Evolutionary conservation across 1,284 basidiomycete genomes (phyloP), one percentile per base, ranked within the genome.

Genomic region (Heterobasidion parviporum): DNA sequence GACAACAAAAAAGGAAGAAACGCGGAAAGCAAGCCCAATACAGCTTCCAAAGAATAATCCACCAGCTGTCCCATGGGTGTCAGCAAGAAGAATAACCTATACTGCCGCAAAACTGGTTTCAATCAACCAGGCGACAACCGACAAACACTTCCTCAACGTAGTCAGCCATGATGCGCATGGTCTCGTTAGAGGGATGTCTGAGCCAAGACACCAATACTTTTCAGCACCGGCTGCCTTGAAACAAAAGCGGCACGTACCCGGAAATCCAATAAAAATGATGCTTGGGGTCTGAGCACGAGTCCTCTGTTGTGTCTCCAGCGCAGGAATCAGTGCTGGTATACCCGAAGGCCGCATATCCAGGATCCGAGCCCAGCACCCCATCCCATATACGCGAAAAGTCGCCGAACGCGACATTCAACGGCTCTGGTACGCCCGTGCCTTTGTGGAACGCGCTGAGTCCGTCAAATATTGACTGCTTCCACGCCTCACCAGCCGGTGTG

Each of bases 251-350:
- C 15, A 63, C 75, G 62, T 57, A 78, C 79, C 72, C 73, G 20
- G 68, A 64, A 15, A 80, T 72, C 72, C 78, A 82, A 58, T 79
- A 79, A 59, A 81, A 78, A 20, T 69, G 70, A 57, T 73, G 74
- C 43, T 74, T 74, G 3, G 79, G 77, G 57, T 80, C 77, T 33
- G 62, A 58, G 52, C 65, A 66, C 61, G 60, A 60, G 34, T 60
- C 63, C 7, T 58, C 58, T 50, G 61, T 62, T 45, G 61, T 57
- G 52, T 60, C 61, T 26, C 66, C 56, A 47, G 10, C 60, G 55
- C 68, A 68, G 44, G 63, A 61, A 18, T 60, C 63, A 8, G 62
- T 62, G 59, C 64, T 69, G 53, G 62, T 64, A 54, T 69, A 70
- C n/a, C 69, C 68, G 47, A 68, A 70, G 43, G 68, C 69, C 55